These are phyloP conservation scores for Fusarium succisae DNA, from an alignment of 2,329 filamentous ascomycete genomes.

Conservation along the genomic window DNA sequence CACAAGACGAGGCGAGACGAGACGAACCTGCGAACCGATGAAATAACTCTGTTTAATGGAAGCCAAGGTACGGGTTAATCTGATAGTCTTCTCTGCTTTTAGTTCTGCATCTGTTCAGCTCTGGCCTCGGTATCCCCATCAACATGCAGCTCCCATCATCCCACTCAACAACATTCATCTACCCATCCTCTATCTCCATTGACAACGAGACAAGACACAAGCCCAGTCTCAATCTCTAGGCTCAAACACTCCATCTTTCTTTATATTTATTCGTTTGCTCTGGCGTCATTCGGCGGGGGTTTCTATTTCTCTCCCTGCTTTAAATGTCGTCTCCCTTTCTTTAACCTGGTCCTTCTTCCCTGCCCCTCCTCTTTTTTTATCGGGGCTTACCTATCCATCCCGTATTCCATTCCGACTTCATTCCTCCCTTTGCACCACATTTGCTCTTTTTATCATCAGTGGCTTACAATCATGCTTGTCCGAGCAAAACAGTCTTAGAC, in stretches of 20 bases:
- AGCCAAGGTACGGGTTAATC: conserved; percentile 16
- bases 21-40: conserved; percentile 10
- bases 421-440: conserved; percentile 37
- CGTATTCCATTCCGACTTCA: conserved; percentile 33
- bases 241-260: not conserved
- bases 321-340: conserved; percentile 27
- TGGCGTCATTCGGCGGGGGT: conserved; percentile 21
- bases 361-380: conserved; percentile 42
- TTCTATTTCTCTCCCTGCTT: conserved; percentile 16
- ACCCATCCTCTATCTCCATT: conserved; percentile 22
- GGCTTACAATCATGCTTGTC: conserved; percentile 34
- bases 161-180: conserved; percentile 9
- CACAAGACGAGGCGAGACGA: not conserved
- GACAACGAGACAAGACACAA: conserved; percentile 27
- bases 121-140: conserved; percentile 27
- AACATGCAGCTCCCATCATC: conserved; percentile 21
- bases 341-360: conserved; percentile 28
- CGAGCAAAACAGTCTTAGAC: conserved; percentile 39
- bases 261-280: conserved; percentile 12
- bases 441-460: conserved; percentile 24
- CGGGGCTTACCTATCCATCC: conserved; percentile 35
- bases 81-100: not conserved
- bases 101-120: not conserved
- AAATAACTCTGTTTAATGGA: conserved; percentile 7
- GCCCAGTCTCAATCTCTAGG: conserved; percentile 16